phyloP scores from a whole-genome alignment of 2,329 filamentous ascomycete genomes.

The Cryphonectria parasitica region DNA sequence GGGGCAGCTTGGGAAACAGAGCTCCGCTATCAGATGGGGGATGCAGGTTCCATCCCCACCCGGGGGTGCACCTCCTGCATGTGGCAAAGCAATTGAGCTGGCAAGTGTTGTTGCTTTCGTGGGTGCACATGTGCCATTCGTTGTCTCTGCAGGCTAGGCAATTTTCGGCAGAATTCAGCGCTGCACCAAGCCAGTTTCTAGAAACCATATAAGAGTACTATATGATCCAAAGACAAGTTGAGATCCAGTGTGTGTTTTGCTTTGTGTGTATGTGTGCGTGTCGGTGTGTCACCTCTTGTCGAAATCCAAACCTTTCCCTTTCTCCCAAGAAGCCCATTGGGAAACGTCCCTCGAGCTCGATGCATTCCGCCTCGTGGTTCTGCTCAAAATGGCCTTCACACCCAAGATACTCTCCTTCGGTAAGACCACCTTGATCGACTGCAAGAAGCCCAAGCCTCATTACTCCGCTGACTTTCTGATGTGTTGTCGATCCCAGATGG shows the following conservation, averaged over 20 bases:
- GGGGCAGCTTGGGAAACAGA: background rate
- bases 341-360: background rate
- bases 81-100: constrained; percentile 4
- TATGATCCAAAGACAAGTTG: background rate
- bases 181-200: background rate
- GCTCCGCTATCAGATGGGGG: background rate
- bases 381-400: background rate
- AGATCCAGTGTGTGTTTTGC: background rate
- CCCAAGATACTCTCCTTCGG: constrained; percentile 15
- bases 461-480: background rate
- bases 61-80: constrained; percentile 1
- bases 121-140: background rate
- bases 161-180: background rate
- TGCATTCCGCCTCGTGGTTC: background rate
- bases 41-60: background rate
- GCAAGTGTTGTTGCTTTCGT: background rate
- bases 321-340: background rate
- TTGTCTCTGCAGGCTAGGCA: background rate
- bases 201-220: background rate
- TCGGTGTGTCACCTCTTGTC: background rate
- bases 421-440: constrained; percentile 7
- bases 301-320: background rate
- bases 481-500: constrained; percentile 29
- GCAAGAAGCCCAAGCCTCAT: constrained; percentile 7
- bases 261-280: background rate